These are phyloP conservation scores for Candida anglica DNA, from an alignment of 805 yeast species.

Conservation along the genomic window DNA sequence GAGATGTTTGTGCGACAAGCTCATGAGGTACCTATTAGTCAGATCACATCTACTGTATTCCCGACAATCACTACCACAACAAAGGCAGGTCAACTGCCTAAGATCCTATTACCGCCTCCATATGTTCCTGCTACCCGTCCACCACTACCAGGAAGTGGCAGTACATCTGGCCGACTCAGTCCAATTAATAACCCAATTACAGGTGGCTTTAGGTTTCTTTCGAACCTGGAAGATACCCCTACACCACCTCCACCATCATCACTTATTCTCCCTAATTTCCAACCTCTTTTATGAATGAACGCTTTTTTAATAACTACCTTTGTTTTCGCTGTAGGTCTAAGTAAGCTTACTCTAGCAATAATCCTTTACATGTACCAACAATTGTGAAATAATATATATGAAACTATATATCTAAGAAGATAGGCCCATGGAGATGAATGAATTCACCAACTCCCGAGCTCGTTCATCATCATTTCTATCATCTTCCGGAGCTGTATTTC, in stretches of 20 bases:
- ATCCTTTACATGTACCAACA: not conserved
- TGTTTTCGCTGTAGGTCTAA: no score
- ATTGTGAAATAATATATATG: not conserved
- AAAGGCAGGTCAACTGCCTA: no score
- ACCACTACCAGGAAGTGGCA: constrained; percentile 5
- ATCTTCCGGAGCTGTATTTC: no score
- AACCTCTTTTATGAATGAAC: constrained; percentile 20
- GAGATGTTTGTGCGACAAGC: constrained; percentile 33
- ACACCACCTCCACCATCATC: constrained; percentile 24
- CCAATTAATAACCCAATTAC: no score
- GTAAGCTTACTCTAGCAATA: no score
- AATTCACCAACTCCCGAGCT: constrained; percentile 25
- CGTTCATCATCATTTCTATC: constrained; percentile 20
- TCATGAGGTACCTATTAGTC: constrained; percentile 32
- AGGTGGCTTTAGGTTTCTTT: constrained; percentile 14
- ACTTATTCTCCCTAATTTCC: constrained; percentile 24
- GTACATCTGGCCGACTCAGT: constrained; percentile 9
- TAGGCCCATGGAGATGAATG: constrained; percentile 11
- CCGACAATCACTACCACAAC: constrained; percentile 17
- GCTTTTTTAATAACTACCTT: not conserved
- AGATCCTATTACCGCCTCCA: constrained; percentile 34
- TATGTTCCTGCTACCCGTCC: constrained; percentile 10
- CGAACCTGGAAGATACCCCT: constrained; percentile 15
- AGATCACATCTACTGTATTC: constrained; percentile 28
- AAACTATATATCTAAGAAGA: constrained; percentile 1